phyloP scores from a whole-genome alignment of 768 basidiomycete genomes.

The Botryobasidium botryosum region DNA sequence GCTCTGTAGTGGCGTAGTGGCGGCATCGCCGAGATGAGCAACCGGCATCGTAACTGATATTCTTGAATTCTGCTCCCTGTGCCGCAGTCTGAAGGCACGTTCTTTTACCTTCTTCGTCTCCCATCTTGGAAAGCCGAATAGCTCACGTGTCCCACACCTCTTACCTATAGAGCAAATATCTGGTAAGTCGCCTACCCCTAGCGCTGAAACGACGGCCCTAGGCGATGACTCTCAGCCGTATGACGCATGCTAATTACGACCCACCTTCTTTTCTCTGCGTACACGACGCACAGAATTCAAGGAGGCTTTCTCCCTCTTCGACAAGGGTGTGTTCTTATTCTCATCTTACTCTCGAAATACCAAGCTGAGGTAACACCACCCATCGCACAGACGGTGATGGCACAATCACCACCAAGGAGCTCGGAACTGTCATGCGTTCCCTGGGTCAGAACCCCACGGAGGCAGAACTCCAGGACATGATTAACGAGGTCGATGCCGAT shows the following conservation, averaged over 20 bases:
- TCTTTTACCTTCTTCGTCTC: background rate
- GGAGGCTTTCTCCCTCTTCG: constrained; percentile 96
- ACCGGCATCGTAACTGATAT: background rate
- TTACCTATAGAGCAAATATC: constrained; percentile 63
- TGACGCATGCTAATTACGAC: no score
- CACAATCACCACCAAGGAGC: constrained; percentile 79
- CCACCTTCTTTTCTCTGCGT: no score
- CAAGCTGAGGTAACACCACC: background rate
- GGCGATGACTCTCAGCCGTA: no score
- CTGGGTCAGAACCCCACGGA: constrained; percentile 87
- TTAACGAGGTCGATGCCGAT: constrained; percentile 85
- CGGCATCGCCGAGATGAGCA: constrained; percentile 1
- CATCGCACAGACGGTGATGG: constrained; percentile 64
- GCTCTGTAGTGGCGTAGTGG: background rate
- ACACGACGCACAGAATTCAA: constrained; percentile 99
- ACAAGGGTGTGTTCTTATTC: constrained; percentile 49
- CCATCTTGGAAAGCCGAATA: background rate
- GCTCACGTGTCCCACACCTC: constrained; percentile 3
- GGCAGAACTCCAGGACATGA: constrained; percentile 85
- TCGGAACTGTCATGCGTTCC: constrained; percentile 87
- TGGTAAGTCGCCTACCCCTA: constrained; percentile 31
- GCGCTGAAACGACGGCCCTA: no score
- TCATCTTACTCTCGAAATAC: constrained; percentile 6
- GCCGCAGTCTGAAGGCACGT: constrained; percentile 23
- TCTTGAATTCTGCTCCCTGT: background rate